phyloP scores from a whole-genome alignment of 2,329 filamentous ascomycete genomes.

The Sporothrix luriei region DNA sequence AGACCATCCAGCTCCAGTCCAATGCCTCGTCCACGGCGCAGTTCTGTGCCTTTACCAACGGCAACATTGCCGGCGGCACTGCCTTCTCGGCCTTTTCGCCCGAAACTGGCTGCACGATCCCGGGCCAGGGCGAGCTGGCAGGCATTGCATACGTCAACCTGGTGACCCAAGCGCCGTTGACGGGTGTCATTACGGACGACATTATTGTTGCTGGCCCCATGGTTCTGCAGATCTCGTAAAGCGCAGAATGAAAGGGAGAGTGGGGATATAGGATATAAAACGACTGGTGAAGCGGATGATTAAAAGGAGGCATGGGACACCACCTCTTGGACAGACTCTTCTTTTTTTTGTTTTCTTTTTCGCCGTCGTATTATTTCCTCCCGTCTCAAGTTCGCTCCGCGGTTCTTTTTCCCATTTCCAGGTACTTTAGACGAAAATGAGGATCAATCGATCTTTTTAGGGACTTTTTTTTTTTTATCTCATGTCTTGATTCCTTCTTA shows the following conservation, averaged over 20 bases:
- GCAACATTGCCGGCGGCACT: slow-evolving; percentile 59
- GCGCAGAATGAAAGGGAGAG: slow-evolving; percentile 33
- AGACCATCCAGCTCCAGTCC: slow-evolving; percentile 53
- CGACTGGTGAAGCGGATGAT: not conserved
- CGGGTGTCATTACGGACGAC: slow-evolving; percentile 59
- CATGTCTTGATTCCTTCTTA: slow-evolving; percentile 20
- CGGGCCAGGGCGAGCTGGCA: slow-evolving; percentile 55
- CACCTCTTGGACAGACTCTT: not conserved
- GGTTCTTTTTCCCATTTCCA: slow-evolving; percentile 12
- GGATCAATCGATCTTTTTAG: slow-evolving; percentile 21
- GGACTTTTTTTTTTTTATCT: slow-evolving; percentile 19
- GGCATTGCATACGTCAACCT: slow-evolving; percentile 70
- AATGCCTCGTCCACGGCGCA: slow-evolving; percentile 55
- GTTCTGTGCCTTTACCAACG: slow-evolving; percentile 69
- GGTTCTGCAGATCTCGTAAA: slow-evolving; percentile 56
- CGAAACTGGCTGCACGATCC: slow-evolving; percentile 61
- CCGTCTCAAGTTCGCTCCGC: not conserved
- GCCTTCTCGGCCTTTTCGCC: slow-evolving; percentile 61
- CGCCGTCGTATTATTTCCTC: not conserved
- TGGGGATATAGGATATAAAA: slow-evolving; percentile 12
- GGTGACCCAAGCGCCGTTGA: slow-evolving; percentile 55
- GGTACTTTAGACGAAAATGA: slow-evolving; percentile 27
- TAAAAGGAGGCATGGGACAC: not conserved
- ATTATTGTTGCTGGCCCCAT: slow-evolving; percentile 68
- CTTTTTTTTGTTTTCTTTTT: not conserved